These are phyloP conservation scores for Elsinoe australis DNA, from an alignment of 2,329 filamentous ascomycete genomes.

Conservation along the genomic window DNA sequence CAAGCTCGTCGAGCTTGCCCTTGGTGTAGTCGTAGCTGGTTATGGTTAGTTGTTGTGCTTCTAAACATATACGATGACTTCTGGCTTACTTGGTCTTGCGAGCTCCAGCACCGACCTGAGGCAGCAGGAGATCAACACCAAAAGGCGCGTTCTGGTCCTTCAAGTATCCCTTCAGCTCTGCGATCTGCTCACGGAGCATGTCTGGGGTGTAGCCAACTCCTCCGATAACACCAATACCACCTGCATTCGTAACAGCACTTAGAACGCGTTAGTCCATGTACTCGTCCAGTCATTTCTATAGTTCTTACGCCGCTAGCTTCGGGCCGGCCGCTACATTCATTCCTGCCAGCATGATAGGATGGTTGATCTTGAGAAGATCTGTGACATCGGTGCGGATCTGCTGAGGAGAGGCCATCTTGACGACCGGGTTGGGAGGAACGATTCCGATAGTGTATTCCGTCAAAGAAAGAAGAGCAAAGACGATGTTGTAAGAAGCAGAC, in stretches of 20 bases:
- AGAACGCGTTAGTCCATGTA: too few species aligned
- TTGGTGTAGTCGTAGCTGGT: conserved; percentile 98
- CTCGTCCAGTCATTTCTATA: too few species aligned
- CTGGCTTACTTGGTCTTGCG: conserved; percentile 64
- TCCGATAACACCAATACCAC: conserved; percentile 91
- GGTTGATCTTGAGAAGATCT: conserved; percentile 95
- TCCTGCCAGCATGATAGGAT: conserved; percentile 88
- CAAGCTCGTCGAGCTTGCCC: conserved; percentile 85
- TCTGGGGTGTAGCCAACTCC: conserved; percentile 94
- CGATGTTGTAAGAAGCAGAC: too few species aligned
- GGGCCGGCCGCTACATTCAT: conserved; percentile 99
- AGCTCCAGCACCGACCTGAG: conserved; percentile 88
- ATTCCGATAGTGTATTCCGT: too few species aligned
- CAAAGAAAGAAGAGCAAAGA: too few species aligned
- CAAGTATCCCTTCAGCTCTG: conserved; percentile 83
- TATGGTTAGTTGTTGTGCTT: not conserved
- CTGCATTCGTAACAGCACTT: conserved; percentile 83
- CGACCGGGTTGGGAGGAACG: not conserved
- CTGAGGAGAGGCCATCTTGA: conserved; percentile 69
- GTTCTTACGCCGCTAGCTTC: conserved; percentile 86
- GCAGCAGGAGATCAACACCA: conserved; percentile 85
- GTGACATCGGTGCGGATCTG: conserved; percentile 85
- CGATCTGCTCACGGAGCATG: conserved; percentile 91
- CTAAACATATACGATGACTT: conserved; percentile 15
- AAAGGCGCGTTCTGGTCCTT: conserved; percentile 90